phyloP scores from a whole-genome alignment of 805 yeast species.

The Wickerhamiella sorbophila region DNA sequence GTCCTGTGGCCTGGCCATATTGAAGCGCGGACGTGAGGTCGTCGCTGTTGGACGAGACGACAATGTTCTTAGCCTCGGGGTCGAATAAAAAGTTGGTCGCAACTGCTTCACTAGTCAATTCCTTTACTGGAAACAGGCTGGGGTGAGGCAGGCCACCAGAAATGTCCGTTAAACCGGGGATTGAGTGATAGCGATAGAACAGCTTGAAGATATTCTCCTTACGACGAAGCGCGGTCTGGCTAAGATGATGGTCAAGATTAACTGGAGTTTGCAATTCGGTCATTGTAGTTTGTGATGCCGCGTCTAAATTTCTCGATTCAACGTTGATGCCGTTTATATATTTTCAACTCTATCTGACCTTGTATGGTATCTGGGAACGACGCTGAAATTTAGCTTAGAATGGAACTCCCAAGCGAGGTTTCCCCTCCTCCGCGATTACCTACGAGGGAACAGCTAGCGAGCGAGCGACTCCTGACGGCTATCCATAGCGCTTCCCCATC shows the following conservation, averaged over 20 bases:
- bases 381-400: neutral
- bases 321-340: neutral
- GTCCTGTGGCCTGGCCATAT: conserved; percentile 79
- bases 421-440: neutral
- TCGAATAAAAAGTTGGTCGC: conserved; percentile 4
- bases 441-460: neutral
- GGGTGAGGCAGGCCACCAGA: conserved; percentile 19
- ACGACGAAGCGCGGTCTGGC: conserved; percentile 14
- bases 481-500: too few species aligned
- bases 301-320: too few species aligned
- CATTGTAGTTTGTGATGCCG: neutral
- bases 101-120: conserved; percentile 10
- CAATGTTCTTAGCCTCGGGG: conserved; percentile 1
- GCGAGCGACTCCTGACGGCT: too few species aligned
- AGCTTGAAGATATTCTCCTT: conserved; percentile 18
- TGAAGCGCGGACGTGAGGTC: conserved; percentile 64
- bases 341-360: neutral
- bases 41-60: conserved; percentile 5
- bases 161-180: conserved; percentile 17
- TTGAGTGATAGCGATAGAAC: conserved; percentile 17
- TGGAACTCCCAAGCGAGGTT: neutral
- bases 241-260: conserved; percentile 16
- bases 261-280: conserved; percentile 7
- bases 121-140: conserved; percentile 16
- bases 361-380: neutral